Base-by-base conservation (phyloP, 352 stramenopile genomes). In the Phytophthora macrochlamydospora region DNA sequence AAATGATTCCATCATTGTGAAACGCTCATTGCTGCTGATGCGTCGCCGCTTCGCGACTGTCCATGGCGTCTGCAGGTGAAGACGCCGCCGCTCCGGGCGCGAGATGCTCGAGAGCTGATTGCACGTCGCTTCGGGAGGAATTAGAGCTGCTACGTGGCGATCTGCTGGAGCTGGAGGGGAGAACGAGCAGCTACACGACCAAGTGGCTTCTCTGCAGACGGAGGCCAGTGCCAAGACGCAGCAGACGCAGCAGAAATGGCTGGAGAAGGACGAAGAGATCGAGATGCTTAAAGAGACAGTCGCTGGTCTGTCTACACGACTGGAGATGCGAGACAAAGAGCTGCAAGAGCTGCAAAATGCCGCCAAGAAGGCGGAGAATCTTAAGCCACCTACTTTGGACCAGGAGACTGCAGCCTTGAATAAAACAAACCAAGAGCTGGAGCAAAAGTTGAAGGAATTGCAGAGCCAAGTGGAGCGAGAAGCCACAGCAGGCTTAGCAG, bases 171-270 rank as follows among this genome's bases (percentile, higher is more conserved):
- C 45, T 92, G 8, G 76, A 83, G 67, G 53, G 69, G 82, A 94
- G 62, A 87, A 80, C 52, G 81, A 91, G 46, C 67, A 83, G 67
- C 72, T 92, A n/a, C 77, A 89, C 58, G 84, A 93, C 12, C 68
- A 83, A 42, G 55, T 90, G 44, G 70, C 69, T 7, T 43, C 54
- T 1, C 51, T 87, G 30, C 71, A 87, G 51, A 67, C 63, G 24
- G 70, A 81, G 51, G 37, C 59, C 48, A 64, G 55, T 46, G 45
- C 53, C 44, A 63, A 14, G 30, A 52, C 56, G 33, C 53, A 38
- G 9, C 48, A 66, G n/a, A 51, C 52, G n/a, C 51, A 61, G 45
- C 54, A 64, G 28, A 53, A 44, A 30, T 40, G 78, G 11, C 45
- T 38, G 11, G 42, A 58, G 8, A 77, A 79, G 53, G 69, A 86